A percentile compares a stretch with the other conserved stretches of the same genome.
Evolutionary conservation across 2,329 filamentous ascomycete genomes (phyloP).

Genomic region (Volutella citrinella): DNA sequence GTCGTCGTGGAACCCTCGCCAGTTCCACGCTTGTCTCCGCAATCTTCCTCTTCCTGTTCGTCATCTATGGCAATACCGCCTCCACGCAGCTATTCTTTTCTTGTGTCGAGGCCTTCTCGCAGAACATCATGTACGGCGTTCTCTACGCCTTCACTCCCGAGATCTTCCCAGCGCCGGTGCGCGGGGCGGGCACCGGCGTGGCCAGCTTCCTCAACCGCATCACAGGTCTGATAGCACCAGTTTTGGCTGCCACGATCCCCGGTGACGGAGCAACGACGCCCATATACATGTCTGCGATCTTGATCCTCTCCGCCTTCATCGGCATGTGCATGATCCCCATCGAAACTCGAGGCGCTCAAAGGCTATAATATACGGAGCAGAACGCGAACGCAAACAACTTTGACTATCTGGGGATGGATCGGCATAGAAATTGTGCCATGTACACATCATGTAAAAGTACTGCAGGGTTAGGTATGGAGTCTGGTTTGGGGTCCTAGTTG

Average conservation of each 20-base stretch:
- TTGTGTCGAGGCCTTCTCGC: constrained; percentile 67
- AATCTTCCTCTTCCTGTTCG: constrained; percentile 67
- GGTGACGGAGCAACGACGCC: constrained; percentile 56
- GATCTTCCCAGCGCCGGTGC: constrained; percentile 69
- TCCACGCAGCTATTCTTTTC: constrained; percentile 61
- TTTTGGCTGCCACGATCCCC: constrained; percentile 61
- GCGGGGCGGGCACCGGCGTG: constrained; percentile 71
- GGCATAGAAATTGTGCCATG: too few species aligned
- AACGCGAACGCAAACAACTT: too few species aligned
- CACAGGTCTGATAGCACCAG: constrained; percentile 64
- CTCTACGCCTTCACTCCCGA: constrained; percentile 76
- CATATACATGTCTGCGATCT: constrained; percentile 53
- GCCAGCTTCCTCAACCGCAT: constrained; percentile 68
- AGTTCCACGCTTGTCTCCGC: constrained; percentile 65
- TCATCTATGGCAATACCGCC: constrained; percentile 54
- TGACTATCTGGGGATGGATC: too few species aligned
- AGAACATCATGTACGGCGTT: constrained; percentile 76
- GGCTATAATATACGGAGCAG: constrained; percentile 38
- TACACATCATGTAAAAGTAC: too few species aligned
- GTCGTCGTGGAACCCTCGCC: constrained; percentile 71
- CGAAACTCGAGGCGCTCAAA: constrained; percentile 59
- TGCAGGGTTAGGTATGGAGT: too few species aligned
- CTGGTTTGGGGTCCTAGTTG: too few species aligned
- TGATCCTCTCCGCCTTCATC: constrained; percentile 58
- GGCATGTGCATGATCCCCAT: constrained; percentile 61